Evolutionary conservation across 2,329 filamentous ascomycete genomes (phyloP).

Genomic region (Apiospora kogelbergensis): DNA sequence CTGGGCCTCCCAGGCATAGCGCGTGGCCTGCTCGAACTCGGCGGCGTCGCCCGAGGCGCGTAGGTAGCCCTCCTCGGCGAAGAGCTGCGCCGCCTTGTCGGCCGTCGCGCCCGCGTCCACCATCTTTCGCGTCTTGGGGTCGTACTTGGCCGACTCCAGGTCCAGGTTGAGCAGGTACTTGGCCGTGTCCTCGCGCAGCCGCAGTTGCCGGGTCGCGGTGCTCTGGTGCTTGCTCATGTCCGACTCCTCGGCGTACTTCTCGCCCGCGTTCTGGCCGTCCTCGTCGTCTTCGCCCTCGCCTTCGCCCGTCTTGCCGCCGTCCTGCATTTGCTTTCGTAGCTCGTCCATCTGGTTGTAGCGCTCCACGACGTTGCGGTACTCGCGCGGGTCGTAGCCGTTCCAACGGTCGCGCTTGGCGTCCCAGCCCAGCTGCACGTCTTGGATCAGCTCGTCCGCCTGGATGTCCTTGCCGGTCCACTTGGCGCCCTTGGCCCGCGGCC

Average conservation of each 20-base stretch:
- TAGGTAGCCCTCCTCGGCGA: conserved; percentile 92
- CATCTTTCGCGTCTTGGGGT: conserved; percentile 92
- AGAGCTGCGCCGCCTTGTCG: conserved; percentile 77
- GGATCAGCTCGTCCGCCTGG: conserved; percentile 83
- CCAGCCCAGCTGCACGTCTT: conserved; percentile 87
- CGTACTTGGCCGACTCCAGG: conserved; percentile 94
- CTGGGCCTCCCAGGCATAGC: conserved; percentile 93
- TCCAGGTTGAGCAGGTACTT: conserved; percentile 96
- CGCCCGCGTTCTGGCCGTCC: conserved; percentile 56
- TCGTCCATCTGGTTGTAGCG: conserved; percentile 87
- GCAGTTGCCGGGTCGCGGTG: conserved; percentile 85
- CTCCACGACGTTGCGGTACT: conserved; percentile 84
- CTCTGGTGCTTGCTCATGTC: conserved; percentile 95
- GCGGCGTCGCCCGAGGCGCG: conserved; percentile 85
- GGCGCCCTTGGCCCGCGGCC: conserved; percentile 85
- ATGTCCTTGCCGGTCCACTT: conserved; percentile 93
- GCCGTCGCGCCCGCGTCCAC: conserved; percentile 79
- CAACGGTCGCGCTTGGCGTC: conserved; percentile 97
- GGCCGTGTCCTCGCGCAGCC: conserved; percentile 93
- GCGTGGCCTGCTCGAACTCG: conserved; percentile 86
- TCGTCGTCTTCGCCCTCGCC: conserved; percentile 50
- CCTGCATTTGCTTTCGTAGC: conserved; percentile 47
- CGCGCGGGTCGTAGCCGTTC: conserved; percentile 93
- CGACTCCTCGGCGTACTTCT: conserved; percentile 88
- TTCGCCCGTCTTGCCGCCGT: conserved; percentile 27